Evolutionary conservation across 2,329 filamentous ascomycete species (phyloP), one percentile per base, ranked within the genome.

Genomic region (Scortechinia acanthostroma): DNA sequence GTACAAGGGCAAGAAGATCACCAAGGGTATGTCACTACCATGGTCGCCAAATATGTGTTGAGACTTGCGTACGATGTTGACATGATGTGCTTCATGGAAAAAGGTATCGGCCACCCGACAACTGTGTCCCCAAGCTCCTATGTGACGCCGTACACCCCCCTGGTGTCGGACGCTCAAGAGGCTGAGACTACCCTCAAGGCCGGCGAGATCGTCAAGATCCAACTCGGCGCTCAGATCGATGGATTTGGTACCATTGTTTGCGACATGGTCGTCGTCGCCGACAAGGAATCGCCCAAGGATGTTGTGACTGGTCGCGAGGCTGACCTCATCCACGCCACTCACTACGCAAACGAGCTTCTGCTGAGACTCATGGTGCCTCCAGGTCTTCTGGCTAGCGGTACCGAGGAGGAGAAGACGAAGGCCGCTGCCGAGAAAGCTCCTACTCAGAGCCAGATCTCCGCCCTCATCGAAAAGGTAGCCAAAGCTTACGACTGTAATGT

Each of bases 171-270:
- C 60, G 74, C 85, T 64, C 81, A 85, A 62, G 93, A 98, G 73
- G 88, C 91, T 50, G 78, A 76, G 47, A 74, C 77, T 43, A 81
- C 83, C 58, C 76, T 98, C 56, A 88, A 95, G 72, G 77, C 84
- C 44, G 86, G 83, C 50, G 93, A 98, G 71, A 71, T 88, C 50
- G 78, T 95, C 70, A 98, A 98, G 80, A 93, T 98, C 64, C 93
- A 98, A 71, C 81, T 98, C n/a, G 93, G 93, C 60, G 93, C 93
- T 44, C 93, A 98, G 72, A 96, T 98, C 52, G 89, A 97, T 70
- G 93, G 93, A 45, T 95, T 97, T 60, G 90, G 89, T 56, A 87
- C 91, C 54, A 96, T 98, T 62, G 88, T 96, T 56, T 96, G 93
- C 70, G 87, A 96, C 68, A 95, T 89, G 48, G 76, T 97, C 54